Evolutionary conservation across 2,329 filamentous ascomycete species (phyloP), one percentile per base, ranked within the genome.

Genomic region (Aspergillus latus): DNA sequence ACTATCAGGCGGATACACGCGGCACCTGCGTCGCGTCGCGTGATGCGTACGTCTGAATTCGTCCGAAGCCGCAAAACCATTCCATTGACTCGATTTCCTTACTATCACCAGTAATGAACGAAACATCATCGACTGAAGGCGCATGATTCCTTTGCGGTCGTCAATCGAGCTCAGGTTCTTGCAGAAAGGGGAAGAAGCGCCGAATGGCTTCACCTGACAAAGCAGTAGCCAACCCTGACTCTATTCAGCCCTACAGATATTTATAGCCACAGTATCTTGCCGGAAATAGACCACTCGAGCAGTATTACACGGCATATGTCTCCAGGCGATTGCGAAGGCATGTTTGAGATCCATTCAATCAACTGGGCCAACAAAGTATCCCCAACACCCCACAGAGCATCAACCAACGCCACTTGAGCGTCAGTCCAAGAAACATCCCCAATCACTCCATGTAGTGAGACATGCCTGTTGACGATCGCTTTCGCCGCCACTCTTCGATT

Each of bases 381-480:
- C 11, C 10, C 10, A 10, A 28, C 29, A 45, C 8, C 34, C 11
- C 39, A 47, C 34, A 28, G 32, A 50, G 50, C 26, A 32, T 40
- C 34, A n/a, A n/a, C 16, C 16, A 52, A 42, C 34, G 43, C 43
- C 50, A 52, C 50, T n/a, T 29, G 28, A 8, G 26, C 47, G 50
- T 26, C 30, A 36, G 15, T n/a, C 37, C 3, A 34, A 52, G 48
- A 56, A 56, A 52, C 54, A 46, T 56, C 28, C 46, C 54, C 54
- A 56, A 56, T 52, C 49, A 52, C n/a, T 3, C 34, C 28, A 4
- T 36, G 8, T 29, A 26, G n/a, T 26, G 9, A 7, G 26, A 13
- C 47, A 32, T 32, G n/a, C 15, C 11, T 15, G 26, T 3, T 37
- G 34, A 4, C 13, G 42, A 52, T 47, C 49, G 4, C 15, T 5